Conservation (phyloP, 192 early-diverging fungal species). For the Geranomyces michiganensis region DNA sequence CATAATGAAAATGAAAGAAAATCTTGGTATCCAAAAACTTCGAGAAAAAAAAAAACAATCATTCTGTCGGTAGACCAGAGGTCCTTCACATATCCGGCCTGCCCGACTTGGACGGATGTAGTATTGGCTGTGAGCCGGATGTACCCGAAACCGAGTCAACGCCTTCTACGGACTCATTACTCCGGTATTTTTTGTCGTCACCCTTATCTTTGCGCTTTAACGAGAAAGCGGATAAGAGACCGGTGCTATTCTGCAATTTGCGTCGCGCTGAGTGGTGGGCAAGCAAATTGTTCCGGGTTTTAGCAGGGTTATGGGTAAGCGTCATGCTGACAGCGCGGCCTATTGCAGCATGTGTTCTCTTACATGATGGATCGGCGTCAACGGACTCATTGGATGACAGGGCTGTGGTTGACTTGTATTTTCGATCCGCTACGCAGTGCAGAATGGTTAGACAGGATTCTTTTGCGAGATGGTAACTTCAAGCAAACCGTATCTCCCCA, state of each 20-base stretch:
- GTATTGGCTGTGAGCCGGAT: neutral
- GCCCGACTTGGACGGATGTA: neutral
- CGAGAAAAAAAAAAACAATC: too few species aligned
- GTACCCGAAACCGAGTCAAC: neutral
- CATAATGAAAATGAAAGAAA: too few species aligned
- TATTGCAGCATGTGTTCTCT: too few species aligned
- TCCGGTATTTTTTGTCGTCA: conserved; percentile 19
- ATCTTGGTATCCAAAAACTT: too few species aligned
- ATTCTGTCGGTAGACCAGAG: too few species aligned
- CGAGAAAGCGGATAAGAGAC: conserved; percentile 16
- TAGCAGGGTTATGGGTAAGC: too few species aligned
- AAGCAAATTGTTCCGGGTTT: too few species aligned
- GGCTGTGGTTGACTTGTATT: conserved; percentile 5
- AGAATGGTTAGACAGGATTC: too few species aligned
- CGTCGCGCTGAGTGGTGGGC: conserved; percentile 1
- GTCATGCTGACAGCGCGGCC: too few species aligned
- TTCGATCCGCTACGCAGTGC: neutral
- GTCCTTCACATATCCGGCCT: neutral
- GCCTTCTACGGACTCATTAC: conserved; percentile 14
- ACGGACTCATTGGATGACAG: conserved; percentile 16
- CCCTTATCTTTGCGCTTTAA: conserved; percentile 15
- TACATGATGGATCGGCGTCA: too few species aligned
- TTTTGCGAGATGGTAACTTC: too few species aligned
- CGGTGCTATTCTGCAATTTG: neutral
- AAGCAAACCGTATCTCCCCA: too few species aligned